phyloP scores from a whole-genome alignment of 305 asterid genomes.

The Fraxinus dipetala region DNA sequence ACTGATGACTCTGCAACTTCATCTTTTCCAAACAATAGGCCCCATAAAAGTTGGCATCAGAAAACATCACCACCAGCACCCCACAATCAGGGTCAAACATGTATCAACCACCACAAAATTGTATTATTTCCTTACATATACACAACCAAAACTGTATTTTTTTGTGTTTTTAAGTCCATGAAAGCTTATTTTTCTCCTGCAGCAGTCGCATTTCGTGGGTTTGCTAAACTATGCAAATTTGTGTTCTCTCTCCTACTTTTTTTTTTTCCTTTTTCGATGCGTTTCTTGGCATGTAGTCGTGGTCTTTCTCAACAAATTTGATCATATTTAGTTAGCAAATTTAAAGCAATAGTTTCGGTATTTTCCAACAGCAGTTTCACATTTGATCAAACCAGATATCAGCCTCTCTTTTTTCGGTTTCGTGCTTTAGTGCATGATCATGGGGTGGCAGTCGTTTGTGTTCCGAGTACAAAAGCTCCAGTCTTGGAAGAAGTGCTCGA shows the following conservation, averaged over 20 bases:
- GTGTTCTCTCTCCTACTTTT: neutral
- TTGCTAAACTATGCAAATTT: neutral
- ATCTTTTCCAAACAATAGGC: slow-evolving; percentile 47
- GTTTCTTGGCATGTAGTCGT: neutral
- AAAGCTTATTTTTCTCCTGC: neutral
- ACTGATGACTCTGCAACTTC: slow-evolving; percentile 48
- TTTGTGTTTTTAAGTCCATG: neutral
- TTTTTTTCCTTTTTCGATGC: neutral
- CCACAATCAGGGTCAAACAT: slow-evolving; percentile 34
- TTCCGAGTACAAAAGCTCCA: slow-evolving; percentile 27
- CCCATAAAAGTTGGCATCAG: slow-evolving; percentile 43
- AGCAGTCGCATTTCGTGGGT: neutral
- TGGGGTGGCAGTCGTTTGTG: slow-evolving; percentile 25
- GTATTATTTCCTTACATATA: neutral
- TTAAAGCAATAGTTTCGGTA: neutral
- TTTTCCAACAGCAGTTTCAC: neutral
- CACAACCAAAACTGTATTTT: slow-evolving; percentile 18
- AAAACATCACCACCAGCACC: neutral
- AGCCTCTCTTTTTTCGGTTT: neutral
- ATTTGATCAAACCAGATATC: neutral
- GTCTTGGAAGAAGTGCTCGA: slow-evolving; percentile 53
- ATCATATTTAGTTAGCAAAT: neutral
- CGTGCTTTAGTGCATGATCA: neutral
- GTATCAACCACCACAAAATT: slow-evolving; percentile 39
- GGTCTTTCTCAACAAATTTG: neutral